phyloP scores from a whole-genome alignment of 345 rosid species.

The Draba incana region DNA sequence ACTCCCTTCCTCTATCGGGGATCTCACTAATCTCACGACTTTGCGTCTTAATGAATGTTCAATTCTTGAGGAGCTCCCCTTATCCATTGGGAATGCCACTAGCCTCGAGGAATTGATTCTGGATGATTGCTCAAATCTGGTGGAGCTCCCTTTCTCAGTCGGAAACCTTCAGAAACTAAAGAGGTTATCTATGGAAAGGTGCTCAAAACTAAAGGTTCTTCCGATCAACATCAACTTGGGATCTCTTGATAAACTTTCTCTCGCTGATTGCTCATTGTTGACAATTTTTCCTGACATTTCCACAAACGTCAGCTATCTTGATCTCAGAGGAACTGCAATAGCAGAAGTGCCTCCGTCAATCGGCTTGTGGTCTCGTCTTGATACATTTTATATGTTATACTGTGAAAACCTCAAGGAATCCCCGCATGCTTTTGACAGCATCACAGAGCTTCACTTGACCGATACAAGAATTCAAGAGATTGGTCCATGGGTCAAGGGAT shows the following conservation, averaged over 20 bases:
- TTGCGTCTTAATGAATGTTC: too few species aligned
- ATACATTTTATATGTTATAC: not conserved
- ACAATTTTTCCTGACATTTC: slow-evolving; percentile 22
- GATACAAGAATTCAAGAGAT: not conserved
- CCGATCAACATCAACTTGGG: slow-evolving; percentile 2
- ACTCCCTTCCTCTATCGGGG: too few species aligned
- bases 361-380: slow-evolving; percentile 8
- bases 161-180: not conserved
- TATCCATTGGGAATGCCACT: too few species aligned
- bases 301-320: not conserved
- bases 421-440: not conserved
- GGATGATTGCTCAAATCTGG: too few species aligned
- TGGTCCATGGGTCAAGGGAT: not conserved
- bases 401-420: not conserved
- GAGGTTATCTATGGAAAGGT: not conserved
- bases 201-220: not conserved
- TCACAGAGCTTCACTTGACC: not conserved
- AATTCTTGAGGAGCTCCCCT: too few species aligned
- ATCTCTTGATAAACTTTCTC: not conserved
- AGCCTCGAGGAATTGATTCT: too few species aligned
- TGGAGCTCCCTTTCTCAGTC: too few species aligned
- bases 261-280: slow-evolving; percentile 1
- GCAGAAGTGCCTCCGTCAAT: slow-evolving; percentile 6
- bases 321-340: not conserved
- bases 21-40: too few species aligned